phyloP scores from a whole-genome alignment of 345 rosid species.

The Turnera subulata region DNA sequence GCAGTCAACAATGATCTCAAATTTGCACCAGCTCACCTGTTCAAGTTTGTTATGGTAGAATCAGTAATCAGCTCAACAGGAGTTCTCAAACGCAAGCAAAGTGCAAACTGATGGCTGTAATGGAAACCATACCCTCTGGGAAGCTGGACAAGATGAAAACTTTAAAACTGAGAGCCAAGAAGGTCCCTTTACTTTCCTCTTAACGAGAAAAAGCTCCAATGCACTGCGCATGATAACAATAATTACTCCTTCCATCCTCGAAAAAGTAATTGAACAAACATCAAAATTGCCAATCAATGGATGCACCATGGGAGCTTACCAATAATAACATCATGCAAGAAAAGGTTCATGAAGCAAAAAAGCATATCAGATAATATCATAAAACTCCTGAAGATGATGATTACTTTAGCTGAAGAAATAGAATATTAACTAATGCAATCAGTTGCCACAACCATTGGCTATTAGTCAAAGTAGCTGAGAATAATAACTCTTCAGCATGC shows the following conservation, averaged over 20 bases:
- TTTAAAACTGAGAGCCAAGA: slow-evolving; percentile 85
- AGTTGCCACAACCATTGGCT: too few relatives aligned
- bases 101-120: slow-evolving; percentile 3
- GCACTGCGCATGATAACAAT: slow-evolving; percentile 56
- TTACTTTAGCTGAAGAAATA: too few relatives aligned
- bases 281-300: neutral
- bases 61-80: slow-evolving; percentile 7
- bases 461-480: too few relatives aligned
- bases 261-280: neutral
- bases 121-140: slow-evolving; percentile 63
- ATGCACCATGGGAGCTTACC: slow-evolving; percentile 7
- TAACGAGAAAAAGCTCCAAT: slow-evolving; percentile 88
- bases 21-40: slow-evolving; percentile 98
- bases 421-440: too few relatives aligned
- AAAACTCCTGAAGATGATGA: too few relatives aligned
- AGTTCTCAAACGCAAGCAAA: slow-evolving; percentile 12
- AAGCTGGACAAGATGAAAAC: slow-evolving; percentile 58
- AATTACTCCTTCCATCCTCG: slow-evolving; percentile 7
- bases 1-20: slow-evolving; percentile 67
- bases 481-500: too few relatives aligned
- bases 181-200: slow-evolving; percentile 88
- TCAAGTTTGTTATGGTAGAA: slow-evolving; percentile 24
- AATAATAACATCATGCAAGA: neutral
- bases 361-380: too few relatives aligned
- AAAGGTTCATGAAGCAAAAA: too few relatives aligned